These are phyloP conservation scores for Actinomucor elegans DNA, from an alignment of 371 early-diverging fungal genomes.

Conservation along the genomic window DNA sequence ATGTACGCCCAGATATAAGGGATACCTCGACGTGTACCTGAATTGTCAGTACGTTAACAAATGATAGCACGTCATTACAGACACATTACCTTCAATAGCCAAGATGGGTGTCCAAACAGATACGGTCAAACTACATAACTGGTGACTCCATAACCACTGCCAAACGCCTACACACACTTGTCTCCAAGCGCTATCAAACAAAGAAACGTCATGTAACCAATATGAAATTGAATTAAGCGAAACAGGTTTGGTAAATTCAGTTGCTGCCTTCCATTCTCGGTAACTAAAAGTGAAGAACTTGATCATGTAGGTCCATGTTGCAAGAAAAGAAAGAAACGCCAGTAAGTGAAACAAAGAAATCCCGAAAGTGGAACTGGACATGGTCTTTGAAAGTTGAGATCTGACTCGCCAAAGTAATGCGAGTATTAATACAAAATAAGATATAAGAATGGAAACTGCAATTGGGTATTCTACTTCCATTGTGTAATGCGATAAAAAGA, in stretches of 20 bases:
- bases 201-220: conserved; percentile 38
- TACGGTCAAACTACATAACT: conserved; percentile 38
- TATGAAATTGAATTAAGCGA: conserved; percentile 32
- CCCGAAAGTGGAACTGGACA: not conserved
- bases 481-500: not conserved
- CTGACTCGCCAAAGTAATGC: conserved; percentile 25
- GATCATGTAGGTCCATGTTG: conserved; percentile 47
- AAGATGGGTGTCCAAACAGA: conserved; percentile 46
- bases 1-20: conserved; percentile 44
- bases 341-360: conserved; percentile 14
- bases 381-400: conserved; percentile 2
- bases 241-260: not conserved
- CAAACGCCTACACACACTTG: conserved; percentile 32
- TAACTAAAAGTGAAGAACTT: conserved; percentile 36
- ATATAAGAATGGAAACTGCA: conserved; percentile 32
- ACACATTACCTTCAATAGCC: conserved; percentile 39
- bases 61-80: not conserved
- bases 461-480: conserved; percentile 34
- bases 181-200: conserved; percentile 45
- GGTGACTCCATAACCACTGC: conserved; percentile 50
- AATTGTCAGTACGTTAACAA: no score
- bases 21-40: conserved; percentile 34
- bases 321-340: conserved; percentile 16
- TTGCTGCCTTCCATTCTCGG: conserved; percentile 11
- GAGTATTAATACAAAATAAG: conserved; percentile 37